Base-by-base conservation (phyloP, 371 early-diverging fungal genomes). In the Globomyces sp. region DNA sequence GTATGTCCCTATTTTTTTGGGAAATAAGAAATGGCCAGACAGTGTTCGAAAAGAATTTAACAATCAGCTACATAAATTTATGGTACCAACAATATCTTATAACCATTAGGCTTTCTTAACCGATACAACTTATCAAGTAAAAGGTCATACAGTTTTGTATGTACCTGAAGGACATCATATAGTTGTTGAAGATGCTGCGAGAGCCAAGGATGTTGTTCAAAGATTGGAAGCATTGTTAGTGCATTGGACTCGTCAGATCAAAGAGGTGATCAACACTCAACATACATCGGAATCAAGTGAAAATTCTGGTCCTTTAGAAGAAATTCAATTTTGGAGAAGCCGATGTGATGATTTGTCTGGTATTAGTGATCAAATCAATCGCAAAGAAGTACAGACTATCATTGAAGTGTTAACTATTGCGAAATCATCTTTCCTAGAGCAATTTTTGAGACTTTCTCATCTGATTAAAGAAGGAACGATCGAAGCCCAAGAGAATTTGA, bases 211-310 rank as follows among this genome's bases (percentile, higher is more conserved):
- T 58, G 70, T 82, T 8, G 76, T 84, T 4, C 83, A 83, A 57
- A 68, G 85, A 0, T 70, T 80, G 10, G 85, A 85, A 66, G 71
- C 80, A 0, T 68, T 83, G 8, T 63, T 85, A 0, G 71, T 85
- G 24, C 84, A 85, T 69, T 85, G 85, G 85, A 84, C 83, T 4
- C 73, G 80, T 11, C 85, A 85, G 58, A 84, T 85, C 63, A 85
- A 85, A 63, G 84, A 84, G 9, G 85, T 84, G 53, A 74, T 85
- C 50, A 84, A 80, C 70, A 76, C 78, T 40, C 79, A 81, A 65
- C 81, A 81, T 66, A 78, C 74, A 8, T 77, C 77, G 8, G 82
- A 81, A 67, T 76, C 76, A 50, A 71, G 76, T 10, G 84, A 85
- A 63, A 81, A 73, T 66, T 75, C 80, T 3, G 84, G 85, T 1